Conservation (phyloP, 2,329 filamentous ascomycete species). For the Neofusicoccum umdonicola region DNA sequence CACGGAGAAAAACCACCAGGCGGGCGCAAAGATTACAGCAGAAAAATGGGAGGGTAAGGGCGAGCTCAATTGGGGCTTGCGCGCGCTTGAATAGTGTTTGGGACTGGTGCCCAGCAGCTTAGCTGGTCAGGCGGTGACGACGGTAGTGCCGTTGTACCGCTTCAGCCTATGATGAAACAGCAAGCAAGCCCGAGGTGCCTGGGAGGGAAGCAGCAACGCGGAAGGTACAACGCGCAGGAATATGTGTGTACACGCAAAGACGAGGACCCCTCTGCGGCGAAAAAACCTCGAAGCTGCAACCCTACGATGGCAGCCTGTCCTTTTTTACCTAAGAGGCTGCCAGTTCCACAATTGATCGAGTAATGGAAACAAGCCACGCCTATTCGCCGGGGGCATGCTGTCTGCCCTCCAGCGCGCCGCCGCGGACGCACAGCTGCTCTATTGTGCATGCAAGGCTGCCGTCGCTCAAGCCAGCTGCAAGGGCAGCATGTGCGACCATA, state of each 20-base stretch:
- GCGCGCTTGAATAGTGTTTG: constrained; percentile 5
- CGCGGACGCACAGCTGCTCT: not conserved
- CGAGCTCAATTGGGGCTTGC: not conserved
- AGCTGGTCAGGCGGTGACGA: constrained; percentile 9
- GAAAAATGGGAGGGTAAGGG: not conserved
- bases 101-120: constrained; percentile 9
- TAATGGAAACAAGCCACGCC: constrained; percentile 18
- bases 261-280: not conserved
- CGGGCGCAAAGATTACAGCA: not conserved
- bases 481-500: not conserved
- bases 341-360: constrained; percentile 18
- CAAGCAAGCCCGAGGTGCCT: not conserved
- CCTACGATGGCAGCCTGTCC: constrained; percentile 12
- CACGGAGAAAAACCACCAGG: not conserved
- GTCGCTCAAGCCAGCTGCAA: not conserved
- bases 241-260: not conserved
- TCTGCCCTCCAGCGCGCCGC: not conserved
- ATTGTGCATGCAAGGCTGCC: not conserved
- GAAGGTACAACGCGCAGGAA: no score
- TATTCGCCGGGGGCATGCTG: not conserved
- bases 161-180: constrained; percentile 9
- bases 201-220: not conserved
- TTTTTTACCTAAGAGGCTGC: constrained; percentile 16
- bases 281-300: constrained; percentile 4
- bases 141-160: constrained; percentile 3